Percentiles rank a stretch among this genome's conserved stretches.
Conservation (phyloP, 371 early-diverging fungal genomes). For the Racocetra persica region DNA sequence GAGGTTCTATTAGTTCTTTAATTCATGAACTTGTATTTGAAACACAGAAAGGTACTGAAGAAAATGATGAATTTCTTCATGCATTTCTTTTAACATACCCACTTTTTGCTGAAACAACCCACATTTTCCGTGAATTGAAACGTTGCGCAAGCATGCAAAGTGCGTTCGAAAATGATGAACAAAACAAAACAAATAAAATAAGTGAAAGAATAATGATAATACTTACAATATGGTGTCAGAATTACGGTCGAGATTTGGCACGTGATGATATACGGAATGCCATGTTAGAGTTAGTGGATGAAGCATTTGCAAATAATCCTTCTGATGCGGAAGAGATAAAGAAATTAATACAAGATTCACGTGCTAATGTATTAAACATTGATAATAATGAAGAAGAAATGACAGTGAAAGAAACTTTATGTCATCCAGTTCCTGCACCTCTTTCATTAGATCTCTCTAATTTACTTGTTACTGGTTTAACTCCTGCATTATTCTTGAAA, state of each 20-base stretch:
- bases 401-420: background rate
- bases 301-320: conserved; percentile 6
- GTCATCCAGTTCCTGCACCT: background rate
- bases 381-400: conserved; percentile 8
- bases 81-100: conserved; percentile 69
- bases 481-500: conserved; percentile 67
- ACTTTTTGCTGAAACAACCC: conserved; percentile 60
- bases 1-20: conserved; percentile 69
- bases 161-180: conserved; percentile 41
- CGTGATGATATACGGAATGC: conserved; percentile 42
- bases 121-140: conserved; percentile 63
- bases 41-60: conserved; percentile 47
- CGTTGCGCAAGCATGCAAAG: conserved; percentile 54
- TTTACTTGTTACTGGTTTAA: conserved; percentile 64
- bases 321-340: conserved; percentile 1
- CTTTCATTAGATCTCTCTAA: conserved; percentile 59
- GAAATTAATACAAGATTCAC: conserved; percentile 28
- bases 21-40: conserved; percentile 70
- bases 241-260: conserved; percentile 43
- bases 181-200: conserved; percentile 24
- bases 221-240: conserved; percentile 44
- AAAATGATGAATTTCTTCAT: conserved; percentile 45
- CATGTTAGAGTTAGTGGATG: conserved; percentile 14
- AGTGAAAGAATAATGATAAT: conserved; percentile 46
- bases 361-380: background rate